These are phyloP conservation scores for Agrostemma githago DNA, from an alignment of 148 eudicot genomes.

Conservation along the genomic window DNA sequence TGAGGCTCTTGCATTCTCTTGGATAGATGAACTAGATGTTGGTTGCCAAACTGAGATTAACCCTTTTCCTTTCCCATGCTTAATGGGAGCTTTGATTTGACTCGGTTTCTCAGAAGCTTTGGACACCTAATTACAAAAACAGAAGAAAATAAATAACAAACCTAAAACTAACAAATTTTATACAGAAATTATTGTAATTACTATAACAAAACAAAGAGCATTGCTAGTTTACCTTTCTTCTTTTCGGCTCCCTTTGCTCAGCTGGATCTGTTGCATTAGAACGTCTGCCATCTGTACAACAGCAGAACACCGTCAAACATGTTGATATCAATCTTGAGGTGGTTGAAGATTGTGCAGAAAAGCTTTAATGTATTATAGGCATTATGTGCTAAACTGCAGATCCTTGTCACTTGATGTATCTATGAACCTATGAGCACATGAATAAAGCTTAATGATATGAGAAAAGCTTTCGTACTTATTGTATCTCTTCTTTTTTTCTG, in stretches of 20 bases:
- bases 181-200: constrained; percentile 15
- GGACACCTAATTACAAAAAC: constrained; percentile 34
- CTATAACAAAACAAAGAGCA: not conserved
- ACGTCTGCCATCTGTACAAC: constrained; percentile 33
- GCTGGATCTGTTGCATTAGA: constrained; percentile 34
- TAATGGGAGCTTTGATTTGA: constrained; percentile 30
- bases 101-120: constrained; percentile 27
- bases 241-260: constrained; percentile 40
- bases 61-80: constrained; percentile 91
- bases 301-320: not conserved
- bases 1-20: constrained; percentile 21
- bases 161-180: not conserved
- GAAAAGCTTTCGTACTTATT: not conserved
- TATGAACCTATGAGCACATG: constrained; percentile 1
- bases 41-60: constrained; percentile 48
- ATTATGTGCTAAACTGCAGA: not conserved
- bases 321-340: not conserved
- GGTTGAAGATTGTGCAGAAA: not conserved
- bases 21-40: constrained; percentile 19
- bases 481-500: not conserved
- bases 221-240: constrained; percentile 54
- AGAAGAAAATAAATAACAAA: not conserved
- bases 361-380: not conserved
- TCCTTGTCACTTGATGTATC: not conserved
- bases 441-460: not conserved